Percentiles rank a stretch among this genome's conserved stretches.
These are phyloP conservation scores for Fusarium mundagurra DNA, from an alignment of 2,329 filamentous ascomycete genomes.

Conservation along the genomic window DNA sequence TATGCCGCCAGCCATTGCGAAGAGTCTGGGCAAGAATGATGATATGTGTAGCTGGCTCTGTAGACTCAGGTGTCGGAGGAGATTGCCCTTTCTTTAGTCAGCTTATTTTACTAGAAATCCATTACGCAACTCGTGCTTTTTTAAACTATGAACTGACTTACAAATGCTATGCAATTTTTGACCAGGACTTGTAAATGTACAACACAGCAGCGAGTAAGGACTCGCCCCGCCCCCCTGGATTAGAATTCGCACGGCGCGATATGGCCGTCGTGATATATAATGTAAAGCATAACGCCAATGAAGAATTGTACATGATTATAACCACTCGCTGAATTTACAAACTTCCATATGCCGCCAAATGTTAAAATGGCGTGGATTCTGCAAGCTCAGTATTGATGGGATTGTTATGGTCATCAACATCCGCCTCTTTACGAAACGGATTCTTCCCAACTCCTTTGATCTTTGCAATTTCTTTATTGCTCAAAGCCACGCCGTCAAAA, in stretches of 20 bases:
- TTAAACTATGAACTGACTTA: not conserved
- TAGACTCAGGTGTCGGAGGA: slow-evolving; percentile 42
- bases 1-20: not conserved
- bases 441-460: slow-evolving; percentile 58
- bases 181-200: not conserved
- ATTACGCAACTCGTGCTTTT: slow-evolving; percentile 26
- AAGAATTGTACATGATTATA: not conserved
- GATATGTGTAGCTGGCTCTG: slow-evolving; percentile 37
- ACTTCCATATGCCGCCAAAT: not conserved
- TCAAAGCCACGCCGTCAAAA: slow-evolving; percentile 62
- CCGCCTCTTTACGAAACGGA: slow-evolving; percentile 57
- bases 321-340: not conserved
- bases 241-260: not conserved
- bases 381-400: slow-evolving; percentile 51
- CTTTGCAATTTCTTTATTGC: slow-evolving; percentile 58
- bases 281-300: not conserved
- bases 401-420: slow-evolving; percentile 53
- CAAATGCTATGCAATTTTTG: not conserved
- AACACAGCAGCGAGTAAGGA: not conserved
- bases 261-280: not conserved
- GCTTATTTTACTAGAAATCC: slow-evolving; percentile 34
- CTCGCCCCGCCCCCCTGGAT: not conserved
- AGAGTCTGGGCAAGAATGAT: slow-evolving; percentile 7
- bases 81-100: slow-evolving; percentile 37
- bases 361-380: slow-evolving; percentile 9